These are phyloP conservation scores for Aspergillus tanneri DNA, from an alignment of 2,329 filamentous ascomycete genomes.

Conservation along the genomic window DNA sequence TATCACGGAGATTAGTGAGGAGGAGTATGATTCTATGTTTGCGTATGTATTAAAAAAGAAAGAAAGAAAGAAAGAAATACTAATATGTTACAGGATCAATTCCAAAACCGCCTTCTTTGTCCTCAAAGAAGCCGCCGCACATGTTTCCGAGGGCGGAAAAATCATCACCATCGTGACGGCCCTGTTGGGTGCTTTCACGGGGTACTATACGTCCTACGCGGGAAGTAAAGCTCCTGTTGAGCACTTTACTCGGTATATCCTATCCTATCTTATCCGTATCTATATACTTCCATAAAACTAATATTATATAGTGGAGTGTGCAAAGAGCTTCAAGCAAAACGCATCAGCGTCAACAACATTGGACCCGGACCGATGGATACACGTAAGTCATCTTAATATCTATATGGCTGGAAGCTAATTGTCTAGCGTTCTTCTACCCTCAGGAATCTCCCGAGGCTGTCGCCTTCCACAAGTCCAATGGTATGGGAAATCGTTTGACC, in stretches of 20 bases:
- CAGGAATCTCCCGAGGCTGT: slow-evolving; percentile 47
- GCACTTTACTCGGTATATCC: slow-evolving; percentile 54
- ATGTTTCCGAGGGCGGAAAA: slow-evolving; percentile 48
- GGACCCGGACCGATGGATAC: slow-evolving; percentile 58
- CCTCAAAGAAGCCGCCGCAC: slow-evolving; percentile 44
- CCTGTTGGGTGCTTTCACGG: slow-evolving; percentile 49
- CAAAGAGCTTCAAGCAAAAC: slow-evolving; percentile 55
- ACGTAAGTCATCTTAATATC: slow-evolving; percentile 29
- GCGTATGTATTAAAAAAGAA: no score
- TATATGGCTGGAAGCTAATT: background rate
- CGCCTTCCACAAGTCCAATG: slow-evolving; percentile 48
- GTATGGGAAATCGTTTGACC: slow-evolving; percentile 44
- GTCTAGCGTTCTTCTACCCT: slow-evolving; percentile 47
- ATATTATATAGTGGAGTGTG: slow-evolving; percentile 47
- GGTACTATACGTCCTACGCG: slow-evolving; percentile 49
- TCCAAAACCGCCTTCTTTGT: slow-evolving; percentile 50
- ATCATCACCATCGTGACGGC: slow-evolving; percentile 50
- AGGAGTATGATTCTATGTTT: slow-evolving; percentile 51
- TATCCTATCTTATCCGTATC: background rate
- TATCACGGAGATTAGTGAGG: slow-evolving; percentile 45
- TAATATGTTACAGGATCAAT: slow-evolving; percentile 40
- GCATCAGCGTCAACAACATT: slow-evolving; percentile 54
- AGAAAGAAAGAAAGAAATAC: no score
- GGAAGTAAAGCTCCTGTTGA: slow-evolving; percentile 60
- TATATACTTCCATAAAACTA: background rate